Evolutionary conservation across 2,329 filamentous ascomycete genomes (phyloP).

Genomic region (Cladophialophora psammophila): DNA sequence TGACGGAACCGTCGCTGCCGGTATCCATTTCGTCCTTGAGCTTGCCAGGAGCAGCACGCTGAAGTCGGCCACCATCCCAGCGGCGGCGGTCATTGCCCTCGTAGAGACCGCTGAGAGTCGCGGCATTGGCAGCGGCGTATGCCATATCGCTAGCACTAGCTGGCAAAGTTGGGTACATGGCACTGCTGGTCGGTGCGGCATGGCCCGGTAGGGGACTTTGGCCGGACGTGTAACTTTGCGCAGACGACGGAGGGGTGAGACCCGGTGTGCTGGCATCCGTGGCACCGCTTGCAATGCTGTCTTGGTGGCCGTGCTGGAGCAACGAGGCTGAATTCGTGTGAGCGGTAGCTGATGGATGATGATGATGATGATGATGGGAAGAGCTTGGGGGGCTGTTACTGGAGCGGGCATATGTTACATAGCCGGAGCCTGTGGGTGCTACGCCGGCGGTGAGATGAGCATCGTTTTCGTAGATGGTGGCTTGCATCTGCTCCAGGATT

Average conservation of each 20-base stretch:
- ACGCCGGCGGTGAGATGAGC: conserved; percentile 81
- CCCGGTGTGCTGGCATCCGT: conserved; percentile 64
- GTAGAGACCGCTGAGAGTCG: conserved; percentile 66
- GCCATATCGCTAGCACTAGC: conserved; percentile 64
- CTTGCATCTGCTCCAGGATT: conserved; percentile 94
- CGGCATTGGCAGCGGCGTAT: conserved; percentile 64
- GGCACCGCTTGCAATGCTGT: conserved; percentile 44
- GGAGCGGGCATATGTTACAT: conserved; percentile 62
- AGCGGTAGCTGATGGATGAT: conserved; percentile 52
- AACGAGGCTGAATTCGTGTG: conserved; percentile 42
- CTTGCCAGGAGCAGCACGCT: conserved; percentile 58
- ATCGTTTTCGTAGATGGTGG: conserved; percentile 92
- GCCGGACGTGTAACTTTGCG: conserved; percentile 68
- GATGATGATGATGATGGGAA: conserved; percentile 51
- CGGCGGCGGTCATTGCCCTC: conserved; percentile 67
- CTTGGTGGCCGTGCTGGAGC: conserved; percentile 38
- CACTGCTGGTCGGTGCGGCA: conserved; percentile 44
- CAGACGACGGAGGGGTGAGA: conserved; percentile 68
- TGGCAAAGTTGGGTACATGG: conserved; percentile 70
- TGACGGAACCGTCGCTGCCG: conserved; percentile 39
- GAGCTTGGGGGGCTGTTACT: conserved; percentile 62
- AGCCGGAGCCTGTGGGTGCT: conserved; percentile 75
- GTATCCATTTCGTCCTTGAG: conserved; percentile 50
- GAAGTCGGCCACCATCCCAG: conserved; percentile 67
- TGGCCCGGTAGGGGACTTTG: conserved; percentile 61